Evolutionary conservation across 2,329 filamentous ascomycete genomes (phyloP).

Genomic region (Diaporthe caulivora): DNA sequence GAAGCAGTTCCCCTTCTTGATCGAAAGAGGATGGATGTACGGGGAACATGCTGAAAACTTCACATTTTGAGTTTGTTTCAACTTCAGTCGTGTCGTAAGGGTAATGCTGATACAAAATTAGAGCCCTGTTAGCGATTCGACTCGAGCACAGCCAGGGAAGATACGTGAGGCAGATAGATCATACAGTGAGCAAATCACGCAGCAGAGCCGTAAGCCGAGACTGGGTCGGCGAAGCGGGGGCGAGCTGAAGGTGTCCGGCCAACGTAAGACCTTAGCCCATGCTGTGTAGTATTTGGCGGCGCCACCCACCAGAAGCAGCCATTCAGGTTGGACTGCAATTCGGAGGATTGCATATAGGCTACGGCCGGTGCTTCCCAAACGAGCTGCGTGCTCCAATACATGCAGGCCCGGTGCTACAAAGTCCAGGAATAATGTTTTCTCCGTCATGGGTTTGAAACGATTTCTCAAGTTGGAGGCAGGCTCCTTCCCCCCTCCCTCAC

Average conservation of each 20-base stretch:
- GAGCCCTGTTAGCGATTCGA: background rate
- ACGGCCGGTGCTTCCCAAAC: background rate
- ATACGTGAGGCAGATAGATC: background rate
- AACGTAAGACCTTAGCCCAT: background rate
- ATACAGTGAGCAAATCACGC: background rate
- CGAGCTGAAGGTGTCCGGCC: background rate
- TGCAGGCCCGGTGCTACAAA: background rate
- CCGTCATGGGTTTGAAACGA: background rate
- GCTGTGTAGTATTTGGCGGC: background rate
- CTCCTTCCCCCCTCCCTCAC: background rate
- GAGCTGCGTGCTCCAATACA: background rate
- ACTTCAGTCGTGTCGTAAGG: background rate
- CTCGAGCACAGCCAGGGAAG: background rate
- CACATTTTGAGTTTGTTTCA: background rate
- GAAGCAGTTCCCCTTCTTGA: background rate
- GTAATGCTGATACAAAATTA: background rate
- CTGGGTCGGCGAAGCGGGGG: background rate
- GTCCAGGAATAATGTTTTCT: background rate
- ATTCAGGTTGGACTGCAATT: background rate
- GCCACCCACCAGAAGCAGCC: background rate
- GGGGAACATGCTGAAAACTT: background rate
- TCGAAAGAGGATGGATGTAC: background rate
- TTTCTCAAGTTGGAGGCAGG: background rate
- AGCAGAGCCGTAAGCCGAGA: constrained; percentile 4
- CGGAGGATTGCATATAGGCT: background rate